phyloP scores from a whole-genome alignment of 495 filamentous ascomycete genomes.

The Neurospora cerealis region DNA sequence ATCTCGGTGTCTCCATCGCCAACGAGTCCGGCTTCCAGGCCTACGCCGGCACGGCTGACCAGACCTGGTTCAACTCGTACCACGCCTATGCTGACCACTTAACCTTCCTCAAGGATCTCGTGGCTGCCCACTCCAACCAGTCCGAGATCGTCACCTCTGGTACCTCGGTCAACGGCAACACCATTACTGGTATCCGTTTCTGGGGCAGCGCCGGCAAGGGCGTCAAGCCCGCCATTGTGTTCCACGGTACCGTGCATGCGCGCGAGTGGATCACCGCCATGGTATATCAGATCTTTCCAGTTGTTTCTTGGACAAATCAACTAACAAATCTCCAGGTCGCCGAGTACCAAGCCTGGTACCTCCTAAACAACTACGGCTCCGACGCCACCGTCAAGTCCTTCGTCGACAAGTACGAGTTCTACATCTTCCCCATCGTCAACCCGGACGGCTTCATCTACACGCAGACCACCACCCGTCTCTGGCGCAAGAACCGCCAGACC shows the following conservation, averaged over 20 bases:
- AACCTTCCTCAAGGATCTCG: conserved; percentile 41
- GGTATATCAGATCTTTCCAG: conserved; percentile 18
- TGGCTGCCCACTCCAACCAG: conserved; percentile 34
- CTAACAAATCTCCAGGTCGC: conserved; percentile 17
- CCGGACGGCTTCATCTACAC: conserved; percentile 57
- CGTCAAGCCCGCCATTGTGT: conserved; percentile 46
- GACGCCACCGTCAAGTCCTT: conserved; percentile 31
- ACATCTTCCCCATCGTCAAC: conserved; percentile 53
- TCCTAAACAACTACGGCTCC: conserved; percentile 36
- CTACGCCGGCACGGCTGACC: conserved; percentile 11
- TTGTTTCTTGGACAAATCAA: too few species aligned
- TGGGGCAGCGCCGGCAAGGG: conserved; percentile 44
- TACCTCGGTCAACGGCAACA: conserved; percentile 37
- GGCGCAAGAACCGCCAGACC: conserved; percentile 54
- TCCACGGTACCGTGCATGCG: conserved; percentile 54
- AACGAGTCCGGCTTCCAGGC: conserved; percentile 12
- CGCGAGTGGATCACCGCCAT: conserved; percentile 54
- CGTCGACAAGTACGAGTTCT: conserved; percentile 53
- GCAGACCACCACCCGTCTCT: conserved; percentile 47
- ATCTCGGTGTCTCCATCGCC: conserved; percentile 20
- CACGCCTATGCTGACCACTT: conserved; percentile 48
- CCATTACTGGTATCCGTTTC: conserved; percentile 50
- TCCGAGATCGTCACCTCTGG: conserved; percentile 45
- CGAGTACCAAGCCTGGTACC: conserved; percentile 47
- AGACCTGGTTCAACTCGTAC: conserved; percentile 48